Evolutionary conservation across 2,329 filamentous ascomycete genomes (phyloP), one percentile per base, ranked within the genome.

Genomic region (Lojkania enalia): DNA sequence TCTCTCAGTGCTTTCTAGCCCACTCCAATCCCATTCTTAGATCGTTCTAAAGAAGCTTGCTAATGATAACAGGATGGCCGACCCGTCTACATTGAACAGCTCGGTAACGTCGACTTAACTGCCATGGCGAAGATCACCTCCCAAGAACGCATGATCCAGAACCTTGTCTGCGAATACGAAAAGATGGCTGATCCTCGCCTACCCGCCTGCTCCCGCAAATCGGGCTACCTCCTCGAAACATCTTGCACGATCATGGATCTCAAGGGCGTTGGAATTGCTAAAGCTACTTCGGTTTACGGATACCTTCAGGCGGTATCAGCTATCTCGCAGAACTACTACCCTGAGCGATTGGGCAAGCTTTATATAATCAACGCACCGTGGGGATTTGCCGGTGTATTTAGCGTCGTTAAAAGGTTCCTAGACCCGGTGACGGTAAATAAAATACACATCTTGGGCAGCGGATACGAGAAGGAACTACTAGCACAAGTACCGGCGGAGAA

Each of bases 291-390:
- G 50, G 92, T 96, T 46, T 96, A 95, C 77, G 81, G 83, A 42
- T 97, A 96, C 77, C 82, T 99, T 58, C 83, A 83, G 63, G 82
- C 87, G 69, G 90, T 90, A 35, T 94, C 90, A 23, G 85, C 77
- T 70, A 88, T 99, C 74, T 95, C 89, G 55, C 94, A 97, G 76
- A 96, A 97, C 82, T 95, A 97, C 83, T 99, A 99, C 77, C 94
- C 94, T 5, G 94, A 99, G 80, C 88, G 94, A 48, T 80, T 99
- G 48, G 94, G 94, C 65, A 91, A 90, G 74, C 81, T 99, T 68
- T 99, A 96, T 80, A 77, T 99, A 61, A 96, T 99, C 84, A 99
- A 99, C 75, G 89, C 92, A 2, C 90, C 90, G 15, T 97, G 91
- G 91, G 91, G 91, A 19, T 97, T 97, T 80, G 86, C 86, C 51